Conservation (phyloP, 2,329 filamentous ascomycete species). For the Calonectria honghensis region DNA sequence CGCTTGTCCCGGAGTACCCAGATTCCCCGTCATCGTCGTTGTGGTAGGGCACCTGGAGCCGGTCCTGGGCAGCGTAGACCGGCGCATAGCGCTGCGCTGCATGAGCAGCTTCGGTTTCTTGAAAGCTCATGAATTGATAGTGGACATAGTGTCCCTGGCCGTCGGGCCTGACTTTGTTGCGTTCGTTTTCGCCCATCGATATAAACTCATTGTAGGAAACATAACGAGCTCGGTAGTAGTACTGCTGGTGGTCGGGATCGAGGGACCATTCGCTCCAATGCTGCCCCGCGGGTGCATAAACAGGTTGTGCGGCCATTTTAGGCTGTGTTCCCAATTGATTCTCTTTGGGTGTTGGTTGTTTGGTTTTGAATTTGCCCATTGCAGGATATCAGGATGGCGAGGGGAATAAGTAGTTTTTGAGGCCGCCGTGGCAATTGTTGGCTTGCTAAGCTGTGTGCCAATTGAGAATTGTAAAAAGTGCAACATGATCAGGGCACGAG, state of each 20-base stretch:
- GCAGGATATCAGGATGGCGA: not conserved
- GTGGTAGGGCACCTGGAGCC: constrained; percentile 7
- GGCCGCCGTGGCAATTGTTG: not conserved
- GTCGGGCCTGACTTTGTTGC: constrained; percentile 48
- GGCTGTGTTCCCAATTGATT: not conserved
- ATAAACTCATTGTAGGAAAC: constrained; percentile 45
- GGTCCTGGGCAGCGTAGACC: not conserved
- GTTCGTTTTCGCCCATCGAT: constrained; percentile 41
- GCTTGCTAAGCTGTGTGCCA: not conserved
- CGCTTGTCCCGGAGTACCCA: not conserved
- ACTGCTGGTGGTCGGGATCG: constrained; percentile 37
- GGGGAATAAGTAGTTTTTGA: constrained; percentile 1
- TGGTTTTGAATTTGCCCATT: constrained; percentile 1
- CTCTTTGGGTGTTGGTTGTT: not conserved
- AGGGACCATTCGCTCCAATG: constrained; percentile 49
- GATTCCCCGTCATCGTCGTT: constrained; percentile 39
- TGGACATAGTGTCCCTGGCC: constrained; percentile 48
- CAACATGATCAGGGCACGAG: constrained; percentile 4
- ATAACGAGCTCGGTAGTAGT: constrained; percentile 52
- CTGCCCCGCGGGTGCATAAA: constrained; percentile 6
- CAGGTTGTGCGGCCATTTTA: constrained; percentile 21
- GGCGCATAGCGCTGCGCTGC: not conserved
- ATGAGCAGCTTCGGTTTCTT: constrained; percentile 7
- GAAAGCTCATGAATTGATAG: constrained; percentile 49
- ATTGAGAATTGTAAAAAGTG: constrained; percentile 22